These are phyloP conservation scores for Saccharomyces hybrid DNA, from an alignment of 1,139 yeast species.

Conservation along the genomic window DNA sequence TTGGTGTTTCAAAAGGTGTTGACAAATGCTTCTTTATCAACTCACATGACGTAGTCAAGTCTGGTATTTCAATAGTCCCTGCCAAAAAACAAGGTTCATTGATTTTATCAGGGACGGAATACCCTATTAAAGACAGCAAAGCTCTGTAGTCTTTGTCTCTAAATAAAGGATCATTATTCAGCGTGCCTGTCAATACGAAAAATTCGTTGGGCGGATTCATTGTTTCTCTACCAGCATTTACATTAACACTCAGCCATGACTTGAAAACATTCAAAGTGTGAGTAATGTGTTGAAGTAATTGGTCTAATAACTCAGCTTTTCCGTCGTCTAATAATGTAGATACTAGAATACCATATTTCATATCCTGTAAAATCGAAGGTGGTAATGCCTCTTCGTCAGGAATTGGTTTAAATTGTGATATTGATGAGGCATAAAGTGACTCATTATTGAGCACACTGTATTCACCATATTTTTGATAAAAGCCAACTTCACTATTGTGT, in stretches of 20 bases:
- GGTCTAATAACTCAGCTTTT: slow-evolving; percentile 18
- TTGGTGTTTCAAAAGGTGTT: slow-evolving; percentile 28
- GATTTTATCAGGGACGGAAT: slow-evolving; percentile 18
- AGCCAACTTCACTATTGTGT: slow-evolving; percentile 38
- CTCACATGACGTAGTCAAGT: slow-evolving; percentile 12
- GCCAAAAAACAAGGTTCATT: slow-evolving; percentile 21
- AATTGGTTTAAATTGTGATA: slow-evolving; percentile 21
- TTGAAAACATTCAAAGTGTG: slow-evolving; percentile 12
- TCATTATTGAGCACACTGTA: slow-evolving; percentile 7
- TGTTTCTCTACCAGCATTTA: slow-evolving; percentile 8
- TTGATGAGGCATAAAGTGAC: slow-evolving; percentile 14
- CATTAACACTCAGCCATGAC: slow-evolving; percentile 14
- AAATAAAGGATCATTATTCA: slow-evolving; percentile 12
- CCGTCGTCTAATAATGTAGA: slow-evolving; percentile 30
- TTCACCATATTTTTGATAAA: slow-evolving; percentile 45
- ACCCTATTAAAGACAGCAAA: slow-evolving; percentile 22
- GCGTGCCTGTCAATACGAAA: slow-evolving; percentile 5
- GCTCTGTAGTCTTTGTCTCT: slow-evolving; percentile 28
- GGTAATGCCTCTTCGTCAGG: slow-evolving; percentile 23
- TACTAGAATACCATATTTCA: slow-evolving; percentile 27
- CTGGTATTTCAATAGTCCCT: slow-evolving; percentile 10
- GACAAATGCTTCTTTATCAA: slow-evolving; percentile 19
- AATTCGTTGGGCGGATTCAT: slow-evolving; percentile 10
- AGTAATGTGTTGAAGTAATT: slow-evolving; percentile 16
- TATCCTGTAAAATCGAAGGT: slow-evolving; percentile 16